Evolutionary conservation across 495 filamentous ascomycete genomes (phyloP), one percentile per base, ranked within the genome.

Genomic region (Hypomontagnella submonticulosa): DNA sequence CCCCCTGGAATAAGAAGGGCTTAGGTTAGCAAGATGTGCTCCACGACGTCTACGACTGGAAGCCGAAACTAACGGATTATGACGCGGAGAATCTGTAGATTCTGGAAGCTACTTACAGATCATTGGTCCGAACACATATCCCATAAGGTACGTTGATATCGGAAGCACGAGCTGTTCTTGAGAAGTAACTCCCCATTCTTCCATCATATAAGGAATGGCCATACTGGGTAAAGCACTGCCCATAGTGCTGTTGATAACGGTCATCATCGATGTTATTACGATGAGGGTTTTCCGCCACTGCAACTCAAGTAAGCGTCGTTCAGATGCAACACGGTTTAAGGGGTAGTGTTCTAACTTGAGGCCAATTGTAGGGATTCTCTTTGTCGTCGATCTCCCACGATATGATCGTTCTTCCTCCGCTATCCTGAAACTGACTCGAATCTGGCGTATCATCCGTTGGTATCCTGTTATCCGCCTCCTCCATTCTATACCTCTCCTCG

Each of bases 171-270:
- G 77, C 13, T 83, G 78, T 41, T 77, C 75, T 41, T 87, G 70
- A 34, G 84, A 82, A 2, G 79, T 81, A 51, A 92, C 75, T 50
- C 81, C 56, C 76, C 87, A 92, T 55, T 88, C 80, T 6, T 74
- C 63, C 0, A 81, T 75, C 13, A 90, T 89, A 47, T 79, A 83
- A 4, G 79, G 79, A 38, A 84, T 85, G 38, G 85, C 85, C 66
- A 85, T 88, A 56, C 85, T 85, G 1, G 90, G 87, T 12, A 93
- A 75, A 0, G 88, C 82, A 27, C 85, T 89, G 2, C 86, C 86
- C 68, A 93, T 84, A n/a, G 90, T 92, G 33, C 84, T 88, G 75
- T 92, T 93, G 70, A 91, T 72, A 41, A 93, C 89, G 27, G 85
- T 77, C 63, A 86, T 71, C 75, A 90, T 86, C 50, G 83, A 81